A percentile compares a stretch with the other conserved stretches of the same genome.
Conservation (phyloP, 2,329 filamentous ascomycete genomes). For the Bipolaris sorokiniana region DNA sequence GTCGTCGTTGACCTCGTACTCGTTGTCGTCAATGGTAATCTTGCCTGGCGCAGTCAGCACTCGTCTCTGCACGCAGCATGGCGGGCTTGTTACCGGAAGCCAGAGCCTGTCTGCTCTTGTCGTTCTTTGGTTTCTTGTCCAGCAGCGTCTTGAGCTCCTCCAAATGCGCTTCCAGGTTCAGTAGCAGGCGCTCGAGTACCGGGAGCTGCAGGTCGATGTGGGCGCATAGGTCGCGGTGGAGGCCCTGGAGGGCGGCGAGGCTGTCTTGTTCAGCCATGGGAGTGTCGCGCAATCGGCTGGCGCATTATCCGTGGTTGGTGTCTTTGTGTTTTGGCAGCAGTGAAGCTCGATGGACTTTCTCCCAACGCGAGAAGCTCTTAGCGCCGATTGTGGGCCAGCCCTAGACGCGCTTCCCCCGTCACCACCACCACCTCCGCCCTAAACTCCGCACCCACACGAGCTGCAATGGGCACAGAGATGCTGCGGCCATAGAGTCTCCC, state of each 20-base stretch:
- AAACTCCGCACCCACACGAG: slow-evolving; percentile 23
- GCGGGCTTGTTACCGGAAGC: slow-evolving; percentile 26
- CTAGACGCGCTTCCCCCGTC: slow-evolving; percentile 15
- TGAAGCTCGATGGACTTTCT: slow-evolving; percentile 31
- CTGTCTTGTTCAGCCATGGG: slow-evolving; percentile 75
- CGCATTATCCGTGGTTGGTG: slow-evolving; percentile 41
- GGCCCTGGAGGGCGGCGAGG: slow-evolving; percentile 78
- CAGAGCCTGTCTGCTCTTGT: slow-evolving; percentile 74
- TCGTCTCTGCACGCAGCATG: background rate
- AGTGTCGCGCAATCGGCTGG: slow-evolving; percentile 26
- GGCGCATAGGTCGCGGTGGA: slow-evolving; percentile 83
- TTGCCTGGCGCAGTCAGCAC: slow-evolving; percentile 64
- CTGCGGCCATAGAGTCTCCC: background rate
- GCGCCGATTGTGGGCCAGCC: slow-evolving; percentile 11
- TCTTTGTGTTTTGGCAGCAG: slow-evolving; percentile 32
- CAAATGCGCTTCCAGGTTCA: slow-evolving; percentile 69
- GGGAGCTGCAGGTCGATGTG: slow-evolving; percentile 74
- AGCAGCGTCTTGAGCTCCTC: slow-evolving; percentile 73
- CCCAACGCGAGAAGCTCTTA: slow-evolving; percentile 37
- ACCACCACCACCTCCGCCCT: slow-evolving; percentile 20
- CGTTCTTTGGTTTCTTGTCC: slow-evolving; percentile 75
- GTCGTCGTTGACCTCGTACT: slow-evolving; percentile 82
- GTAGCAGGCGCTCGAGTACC: slow-evolving; percentile 71
- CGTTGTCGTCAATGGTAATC: slow-evolving; percentile 71
- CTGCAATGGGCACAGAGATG: background rate